Evolutionary conservation across 176 grass and related monocot species (phyloP), one percentile per base, ranked within the genome.

Genomic region (Miscanthus lutarioriparius): DNA sequence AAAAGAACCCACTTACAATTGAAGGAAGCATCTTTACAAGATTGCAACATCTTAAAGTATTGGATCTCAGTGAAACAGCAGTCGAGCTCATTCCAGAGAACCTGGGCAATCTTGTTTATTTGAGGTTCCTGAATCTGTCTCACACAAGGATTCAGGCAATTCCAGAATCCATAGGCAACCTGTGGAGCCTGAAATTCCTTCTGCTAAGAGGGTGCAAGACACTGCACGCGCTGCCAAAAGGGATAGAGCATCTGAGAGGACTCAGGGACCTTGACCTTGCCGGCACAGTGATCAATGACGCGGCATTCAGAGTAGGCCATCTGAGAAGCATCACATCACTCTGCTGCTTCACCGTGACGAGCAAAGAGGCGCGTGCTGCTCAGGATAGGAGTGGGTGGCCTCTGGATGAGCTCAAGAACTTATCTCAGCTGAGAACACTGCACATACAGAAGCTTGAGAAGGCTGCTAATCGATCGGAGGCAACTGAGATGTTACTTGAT

Each of bases 91-190:
- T 97, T 68, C 92, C 95, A 64, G 84, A 89, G 49, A 91, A 43
- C 9, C 37, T 97, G 70, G 86, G 65, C 38, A 85, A 73, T 81
- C 65, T 94, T 41, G 47, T 94, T 85, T 89, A 92, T 36, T 67
- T 97, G 44, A 92, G 86, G 67, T 88, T 89, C 74, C 71, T 97
- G 48, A 92, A 97, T 51, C 83, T 97, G 64, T 94, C 95, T 23
- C 6, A 27, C 12, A 92, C 95, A 40, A 89, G 67, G 64, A 91
- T 97, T 81, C 84, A 84, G 27, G 78, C 75, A 15, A 40, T 97
- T 51, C 92, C 95, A 6, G 90, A 84, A 72, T 83, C 88, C 37
- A 79, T 92, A 49, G 77, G 69, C 35, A 79, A 70, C 22, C 81
- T 92, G 77, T 79, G 61, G 71, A 91, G 72, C 87, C 84, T 97